These are phyloP conservation scores for Penicillium salamii DNA, from an alignment of 495 filamentous ascomycete species.

Conservation along the genomic window DNA sequence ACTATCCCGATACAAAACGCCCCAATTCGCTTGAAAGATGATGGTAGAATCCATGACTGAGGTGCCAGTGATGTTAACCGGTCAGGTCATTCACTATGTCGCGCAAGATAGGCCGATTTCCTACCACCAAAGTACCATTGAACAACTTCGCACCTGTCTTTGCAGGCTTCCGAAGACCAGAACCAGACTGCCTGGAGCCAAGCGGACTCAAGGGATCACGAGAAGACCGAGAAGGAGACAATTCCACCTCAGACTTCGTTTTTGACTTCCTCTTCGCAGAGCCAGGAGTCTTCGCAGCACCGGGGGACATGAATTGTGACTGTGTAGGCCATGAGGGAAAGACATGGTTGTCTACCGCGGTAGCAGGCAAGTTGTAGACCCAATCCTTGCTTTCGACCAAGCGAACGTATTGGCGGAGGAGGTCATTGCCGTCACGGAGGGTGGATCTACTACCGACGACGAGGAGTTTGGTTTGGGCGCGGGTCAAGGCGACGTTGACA, in stretches of 20 bases:
- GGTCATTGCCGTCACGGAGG: conserved; percentile 66
- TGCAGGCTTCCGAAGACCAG: conserved; percentile 30
- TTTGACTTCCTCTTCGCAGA: conserved; percentile 2
- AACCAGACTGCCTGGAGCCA: conserved; percentile 21
- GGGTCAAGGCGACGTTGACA: conserved; percentile 92
- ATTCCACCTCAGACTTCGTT: conserved; percentile 10
- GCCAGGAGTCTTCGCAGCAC: background rate
- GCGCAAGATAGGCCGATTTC: conserved; percentile 48
- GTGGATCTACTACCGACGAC: conserved; percentile 80
- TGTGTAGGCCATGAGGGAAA: conserved; percentile 46
- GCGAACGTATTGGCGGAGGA: conserved; percentile 70
- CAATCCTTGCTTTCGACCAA: conserved; percentile 72
- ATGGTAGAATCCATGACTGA: too few relatives aligned
- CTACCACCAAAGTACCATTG: conserved; percentile 33
- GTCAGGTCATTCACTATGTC: conserved; percentile 54
- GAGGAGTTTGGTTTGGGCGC: conserved; percentile 85
- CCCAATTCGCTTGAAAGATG: too few relatives aligned
- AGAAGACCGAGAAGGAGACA: background rate
- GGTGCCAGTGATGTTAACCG: conserved; percentile 18
- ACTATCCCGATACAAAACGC: too few relatives aligned
- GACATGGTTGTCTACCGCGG: conserved; percentile 64
- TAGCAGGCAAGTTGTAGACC: conserved; percentile 66
- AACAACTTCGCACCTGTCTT: conserved; percentile 39
- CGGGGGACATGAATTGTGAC: conserved; percentile 16
- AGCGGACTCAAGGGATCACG: conserved; percentile 39